Evolutionary conservation across 2,329 filamentous ascomycete species (phyloP), one percentile per base, ranked within the genome.

Genomic region (Thermoascus crustaceus): DNA sequence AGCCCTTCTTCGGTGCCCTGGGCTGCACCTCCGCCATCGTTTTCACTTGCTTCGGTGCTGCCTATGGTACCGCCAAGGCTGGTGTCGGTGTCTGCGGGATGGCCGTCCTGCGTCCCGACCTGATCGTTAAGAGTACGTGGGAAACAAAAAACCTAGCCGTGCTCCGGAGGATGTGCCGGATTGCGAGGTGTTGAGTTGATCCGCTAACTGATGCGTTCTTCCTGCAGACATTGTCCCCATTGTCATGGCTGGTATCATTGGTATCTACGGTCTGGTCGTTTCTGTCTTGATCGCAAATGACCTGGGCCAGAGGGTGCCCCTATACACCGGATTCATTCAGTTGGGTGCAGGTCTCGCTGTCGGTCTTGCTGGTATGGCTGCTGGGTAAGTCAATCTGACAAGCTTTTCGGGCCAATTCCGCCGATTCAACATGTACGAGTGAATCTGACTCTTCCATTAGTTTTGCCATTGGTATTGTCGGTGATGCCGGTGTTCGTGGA

Each of bases 161-260:
- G 11, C 5, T n/a, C 24, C 10, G 2, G 20, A n/a, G 19, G 30
- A 42, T 57, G 37, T 52, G 34, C 14, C 17, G 9, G 11, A 19
- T n/a, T 23, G 3, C 25, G 11, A 19, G 14, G 5, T 18, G 14
- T n/a, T 4, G 22, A 4, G 22, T 24, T 6, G 18, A n/a, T 39
- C 50, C 18, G 45, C 46, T 50, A 27, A 46, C 38, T n/a, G n/a
- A n/a, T n/a, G n/a, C 19, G 40, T 9, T 11, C 4, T 19, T 32
- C 32, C 7, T 10, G 7, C 50, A 96, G 89, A 95, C 77, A 95
- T 96, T 67, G 89, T 96, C 48, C 91, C 91, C 64, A 91, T 96
- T 69, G 94, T 98, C 80, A 98, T 98, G 91, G 91, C 91, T 75
- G 91, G 91, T 96, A 98, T 98, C 69, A 96, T 98, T 70, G 91